These are phyloP conservation scores for Secale cereale DNA, from an alignment of 176 grass and related monocot genomes.

Conservation along the genomic window DNA sequence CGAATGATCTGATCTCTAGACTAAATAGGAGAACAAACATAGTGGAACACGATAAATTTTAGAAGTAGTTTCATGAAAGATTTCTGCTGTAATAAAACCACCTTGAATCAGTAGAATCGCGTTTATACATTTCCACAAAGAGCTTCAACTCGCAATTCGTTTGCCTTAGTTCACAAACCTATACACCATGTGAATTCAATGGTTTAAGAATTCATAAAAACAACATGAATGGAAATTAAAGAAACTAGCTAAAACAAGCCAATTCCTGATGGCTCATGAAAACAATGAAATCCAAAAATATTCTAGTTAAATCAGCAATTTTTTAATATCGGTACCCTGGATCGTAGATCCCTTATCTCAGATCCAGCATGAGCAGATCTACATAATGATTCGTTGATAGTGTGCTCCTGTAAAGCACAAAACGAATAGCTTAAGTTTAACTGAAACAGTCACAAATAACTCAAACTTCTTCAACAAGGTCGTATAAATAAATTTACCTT, in stretches of 20 bases:
- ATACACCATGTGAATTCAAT: constrained; percentile 19
- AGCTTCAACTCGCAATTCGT: constrained; percentile 41
- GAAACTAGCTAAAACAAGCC: background rate
- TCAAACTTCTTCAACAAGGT: background rate
- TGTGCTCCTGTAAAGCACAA: constrained; percentile 31
- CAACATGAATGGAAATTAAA: background rate
- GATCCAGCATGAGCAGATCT: constrained; percentile 24
- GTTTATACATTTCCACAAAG: constrained; percentile 59
- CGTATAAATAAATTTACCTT: constrained; percentile 46
- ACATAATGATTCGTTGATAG: constrained; percentile 15
- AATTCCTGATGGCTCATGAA: background rate
- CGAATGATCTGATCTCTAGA: constrained; percentile 6
- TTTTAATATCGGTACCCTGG: constrained; percentile 18
- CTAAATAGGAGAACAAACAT: background rate
- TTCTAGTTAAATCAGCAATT: background rate
- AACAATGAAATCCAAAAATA: background rate
- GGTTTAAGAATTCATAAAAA: background rate
- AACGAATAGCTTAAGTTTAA: background rate
- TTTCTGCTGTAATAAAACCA: constrained; percentile 21
- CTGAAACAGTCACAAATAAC: background rate
- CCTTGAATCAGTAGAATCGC: constrained; percentile 54
- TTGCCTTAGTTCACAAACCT: constrained; percentile 41
- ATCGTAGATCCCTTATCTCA: constrained; percentile 31
- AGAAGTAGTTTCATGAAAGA: background rate
- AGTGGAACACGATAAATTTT: background rate